A percentile compares a stretch with the other conserved stretches of the same genome.
Conservation (phyloP, 2,329 filamentous ascomycete genomes). For the Metarhizium sp. region DNA sequence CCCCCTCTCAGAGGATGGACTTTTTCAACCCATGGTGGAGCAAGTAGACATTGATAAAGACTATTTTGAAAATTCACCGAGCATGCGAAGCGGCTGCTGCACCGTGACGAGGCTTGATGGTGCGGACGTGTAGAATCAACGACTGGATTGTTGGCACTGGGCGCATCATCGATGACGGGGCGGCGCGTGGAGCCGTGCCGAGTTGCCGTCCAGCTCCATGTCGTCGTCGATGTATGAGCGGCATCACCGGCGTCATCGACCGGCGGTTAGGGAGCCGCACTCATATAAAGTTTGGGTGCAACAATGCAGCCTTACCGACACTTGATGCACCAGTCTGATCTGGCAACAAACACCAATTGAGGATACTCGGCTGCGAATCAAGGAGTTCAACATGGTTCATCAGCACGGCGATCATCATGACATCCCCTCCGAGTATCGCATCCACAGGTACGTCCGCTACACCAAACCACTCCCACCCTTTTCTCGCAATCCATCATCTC, state of each 20-base stretch:
- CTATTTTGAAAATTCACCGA: background rate
- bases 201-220: background rate
- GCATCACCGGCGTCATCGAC: background rate
- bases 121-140: too few species aligned
- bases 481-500: too few species aligned
- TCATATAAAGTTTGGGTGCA: background rate
- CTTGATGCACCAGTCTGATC: too few species aligned
- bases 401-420: constrained; percentile 41
- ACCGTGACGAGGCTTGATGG: background rate
- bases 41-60: background rate
- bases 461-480: background rate
- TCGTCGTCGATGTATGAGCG: background rate
- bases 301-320: too few species aligned
- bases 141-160: background rate
- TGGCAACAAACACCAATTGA: background rate
- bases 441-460: constrained; percentile 30
- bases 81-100: background rate
- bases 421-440: constrained; percentile 37
- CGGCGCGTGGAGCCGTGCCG: background rate
- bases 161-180: constrained; percentile 16
- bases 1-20: background rate
- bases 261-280: background rate
- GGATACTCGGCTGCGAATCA: background rate
- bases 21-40: background rate
- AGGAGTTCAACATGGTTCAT: constrained; percentile 31